Evolutionary conservation across 495 filamentous ascomycete genomes (phyloP), one percentile per base, ranked within the genome.

Genomic region (Peziza echinospora): DNA sequence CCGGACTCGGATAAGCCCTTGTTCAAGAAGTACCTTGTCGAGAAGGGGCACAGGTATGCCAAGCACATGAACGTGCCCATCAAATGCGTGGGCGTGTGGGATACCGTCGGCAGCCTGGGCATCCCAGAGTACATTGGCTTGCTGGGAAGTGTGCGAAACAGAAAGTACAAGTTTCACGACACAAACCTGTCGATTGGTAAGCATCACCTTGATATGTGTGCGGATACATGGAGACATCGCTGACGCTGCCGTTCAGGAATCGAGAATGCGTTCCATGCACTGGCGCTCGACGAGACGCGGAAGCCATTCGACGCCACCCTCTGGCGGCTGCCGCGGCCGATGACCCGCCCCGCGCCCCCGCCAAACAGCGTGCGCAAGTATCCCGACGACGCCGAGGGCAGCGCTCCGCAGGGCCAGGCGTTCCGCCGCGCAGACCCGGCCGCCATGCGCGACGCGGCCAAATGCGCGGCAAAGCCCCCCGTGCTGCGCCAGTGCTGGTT

Each of bases 401-500:
- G n/a, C n/a, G n/a, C n/a, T n/a, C n/a, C n/a, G n/a, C n/a, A n/a
- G n/a, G n/a, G n/a, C n/a, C 30, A 37, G 6, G 13, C 30, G 13
- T 37, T 37, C 30, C 30, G 3, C 6, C 30, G 30, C 3, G 13
- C 30, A 11, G 30, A 37, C 30, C 30, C 30, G 13, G 30, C 3
- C 30, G 13, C 13, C 3, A 11, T 37, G 4, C 30, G 30, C 6
- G 30, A 11, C 30, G 19, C 19, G 3, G 30, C 30, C 13, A 37
- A 13, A 4, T 13, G 19, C 30, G 19, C 30, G 3, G 30, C 30
- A 37, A 37, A 37, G 19, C 30, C 13, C 30, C 30, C 67, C 41
- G 62, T 70, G 44, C 65, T 82, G n/a, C 68, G 72, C 24, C 78
- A 84, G 56, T 73, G 76, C 44, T 83, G 78, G 78, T 82, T 84